Evolutionary conservation across 805 yeast genomes (phyloP).

Genomic region (fission yeast (Schizosaccharomyces pombe)): ASM294v3 CU329670.1:2824001-2824500

Average conservation of each 20-base stretch:
- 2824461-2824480: conserved; percentile 19
- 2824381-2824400: conserved; percentile 52
- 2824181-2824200: conserved; percentile 42
- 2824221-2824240: conserved; percentile 29
- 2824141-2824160: conserved; percentile 44
- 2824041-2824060: conserved; percentile 14
- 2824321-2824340: conserved; percentile 55
- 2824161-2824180: conserved; percentile 43
- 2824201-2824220: conserved; percentile 41
- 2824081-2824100: neutral
- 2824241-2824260: conserved; percentile 61
- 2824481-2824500: conserved; percentile 4
- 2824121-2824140: conserved; percentile 53
- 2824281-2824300: conserved; percentile 16
- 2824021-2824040: conserved; percentile 11
- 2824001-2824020: neutral
- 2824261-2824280: conserved; percentile 38
- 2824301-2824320: conserved; percentile 17
- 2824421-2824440: conserved; percentile 81
- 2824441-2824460: conserved; percentile 60
- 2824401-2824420: conserved; percentile 88
- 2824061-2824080: conserved; percentile 34
- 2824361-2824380: conserved; percentile 27
- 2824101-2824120: conserved; percentile 77
- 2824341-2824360: conserved; percentile 41